phyloP scores from a whole-genome alignment of 139 green algal genomes.

The Chlorokybus atmophyticus region DNA sequence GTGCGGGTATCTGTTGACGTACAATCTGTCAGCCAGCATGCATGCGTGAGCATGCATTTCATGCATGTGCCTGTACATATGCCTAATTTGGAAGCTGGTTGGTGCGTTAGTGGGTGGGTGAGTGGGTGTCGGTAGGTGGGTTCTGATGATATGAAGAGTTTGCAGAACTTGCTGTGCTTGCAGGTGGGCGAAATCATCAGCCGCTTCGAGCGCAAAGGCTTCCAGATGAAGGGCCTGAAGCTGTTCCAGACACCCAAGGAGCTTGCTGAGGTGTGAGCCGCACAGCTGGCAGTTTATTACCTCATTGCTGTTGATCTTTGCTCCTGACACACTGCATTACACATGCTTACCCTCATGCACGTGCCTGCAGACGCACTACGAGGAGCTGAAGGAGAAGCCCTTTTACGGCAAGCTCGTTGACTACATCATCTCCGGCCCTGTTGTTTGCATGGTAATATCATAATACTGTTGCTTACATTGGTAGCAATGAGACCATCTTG shows the following conservation, averaged over 20 bases:
- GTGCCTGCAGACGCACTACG: slow-evolving; percentile 58
- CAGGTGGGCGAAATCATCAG: slow-evolving; percentile 67
- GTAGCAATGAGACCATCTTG: slow-evolving; percentile 8
- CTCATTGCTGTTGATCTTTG: background rate
- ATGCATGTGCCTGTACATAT: no score
- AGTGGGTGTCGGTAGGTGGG: no score
- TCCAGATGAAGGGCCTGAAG: slow-evolving; percentile 46
- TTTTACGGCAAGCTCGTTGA: slow-evolving; percentile 82
- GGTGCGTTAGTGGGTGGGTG: no score
- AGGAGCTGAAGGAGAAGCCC: slow-evolving; percentile 72
- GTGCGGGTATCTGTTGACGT: no score
- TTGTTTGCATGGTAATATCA: slow-evolving; percentile 84
- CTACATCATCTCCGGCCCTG: slow-evolving; percentile 86
- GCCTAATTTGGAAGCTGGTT: no score
- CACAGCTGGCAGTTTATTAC: background rate
- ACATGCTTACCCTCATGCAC: background rate
- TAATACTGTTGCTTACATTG: background rate
- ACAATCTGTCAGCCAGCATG: no score
- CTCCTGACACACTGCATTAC: background rate
- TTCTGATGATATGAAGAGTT: no score
- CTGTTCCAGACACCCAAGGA: slow-evolving; percentile 58
- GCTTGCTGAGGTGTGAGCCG: slow-evolving; percentile 18
- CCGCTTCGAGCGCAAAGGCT: slow-evolving; percentile 59
- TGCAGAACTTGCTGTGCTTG: background rate
- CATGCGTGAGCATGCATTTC: no score